phyloP scores from a whole-genome alignment of 805 yeast species.

The Metschnikowia dekortorum region DNA sequence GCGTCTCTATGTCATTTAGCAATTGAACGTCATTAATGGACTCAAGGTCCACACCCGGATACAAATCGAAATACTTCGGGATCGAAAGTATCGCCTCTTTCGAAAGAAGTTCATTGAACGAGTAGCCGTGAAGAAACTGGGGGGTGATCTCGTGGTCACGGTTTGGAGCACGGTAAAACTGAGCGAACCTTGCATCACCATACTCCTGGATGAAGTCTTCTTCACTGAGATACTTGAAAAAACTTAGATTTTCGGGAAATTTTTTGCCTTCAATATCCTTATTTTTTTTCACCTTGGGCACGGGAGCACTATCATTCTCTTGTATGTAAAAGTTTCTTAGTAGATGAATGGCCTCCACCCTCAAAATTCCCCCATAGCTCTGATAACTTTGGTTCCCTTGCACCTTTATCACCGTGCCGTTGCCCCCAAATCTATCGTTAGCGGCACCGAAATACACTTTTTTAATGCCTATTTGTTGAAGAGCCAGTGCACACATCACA shows the following conservation, averaged over 20 bases:
- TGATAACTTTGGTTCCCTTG: slow-evolving; percentile 36
- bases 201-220: slow-evolving; percentile 49
- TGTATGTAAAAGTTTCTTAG: slow-evolving; percentile 78
- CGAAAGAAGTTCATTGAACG: slow-evolving; percentile 3
- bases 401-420: slow-evolving; percentile 75
- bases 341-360: slow-evolving; percentile 79
- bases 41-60: background rate
- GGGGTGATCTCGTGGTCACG: slow-evolving; percentile 13
- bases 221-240: slow-evolving; percentile 47
- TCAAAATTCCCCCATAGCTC: slow-evolving; percentile 71
- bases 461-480: slow-evolving; percentile 72
- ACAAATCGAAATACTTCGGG: slow-evolving; percentile 5
- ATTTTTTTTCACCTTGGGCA: slow-evolving; percentile 68
- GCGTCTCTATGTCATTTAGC: background rate
- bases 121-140: slow-evolving; percentile 3
- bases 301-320: slow-evolving; percentile 84
- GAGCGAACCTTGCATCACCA: slow-evolving; percentile 33
- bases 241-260: slow-evolving; percentile 57
- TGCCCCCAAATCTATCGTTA: slow-evolving; percentile 94
- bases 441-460: slow-evolving; percentile 87
- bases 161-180: slow-evolving; percentile 7
- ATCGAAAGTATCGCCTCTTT: background rate
- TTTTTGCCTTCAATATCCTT: slow-evolving; percentile 52
- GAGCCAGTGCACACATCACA: slow-evolving; percentile 93
- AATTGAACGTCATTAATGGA: background rate